phyloP scores from a whole-genome alignment of 164 flowering plant species.

The Pachysandra terminalis region DNA sequence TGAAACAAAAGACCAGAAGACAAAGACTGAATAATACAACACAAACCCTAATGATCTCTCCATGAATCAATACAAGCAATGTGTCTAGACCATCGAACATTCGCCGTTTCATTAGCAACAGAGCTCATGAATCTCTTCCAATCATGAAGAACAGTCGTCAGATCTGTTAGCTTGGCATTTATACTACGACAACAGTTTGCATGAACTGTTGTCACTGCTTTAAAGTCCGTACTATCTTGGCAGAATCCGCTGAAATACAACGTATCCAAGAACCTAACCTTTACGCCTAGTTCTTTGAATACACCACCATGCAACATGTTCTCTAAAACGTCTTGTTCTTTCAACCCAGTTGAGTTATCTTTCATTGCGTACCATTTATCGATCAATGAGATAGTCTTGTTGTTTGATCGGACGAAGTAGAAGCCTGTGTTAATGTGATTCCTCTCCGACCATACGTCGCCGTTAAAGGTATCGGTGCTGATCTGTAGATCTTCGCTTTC shows the following conservation, averaged over 20 bases:
- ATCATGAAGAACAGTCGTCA: constrained; percentile 32
- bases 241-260: constrained; percentile 57
- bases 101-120: neutral
- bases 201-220: constrained; percentile 46
- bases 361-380: constrained; percentile 38
- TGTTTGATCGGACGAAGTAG: constrained; percentile 46
- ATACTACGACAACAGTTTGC: constrained; percentile 58
- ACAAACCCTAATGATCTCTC: neutral
- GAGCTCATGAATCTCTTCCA: constrained; percentile 34
- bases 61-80: constrained; percentile 5
- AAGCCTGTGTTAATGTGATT: constrained; percentile 49
- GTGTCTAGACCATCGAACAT: constrained; percentile 7
- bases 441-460: constrained; percentile 18
- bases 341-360: constrained; percentile 31
- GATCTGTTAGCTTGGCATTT: constrained; percentile 42
- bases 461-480: constrained; percentile 35
- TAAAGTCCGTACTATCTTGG: constrained; percentile 29
- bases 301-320: constrained; percentile 22
- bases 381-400: constrained; percentile 32
- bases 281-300: constrained; percentile 23
- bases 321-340: constrained; percentile 47
- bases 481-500: constrained; percentile 37
- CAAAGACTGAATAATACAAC: too few relatives aligned
- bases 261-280: constrained; percentile 33
- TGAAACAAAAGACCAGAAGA: too few relatives aligned